These are phyloP conservation scores for Acacia melanoxylon DNA, from an alignment of 306 rosid species.

Conservation along the genomic window DNA sequence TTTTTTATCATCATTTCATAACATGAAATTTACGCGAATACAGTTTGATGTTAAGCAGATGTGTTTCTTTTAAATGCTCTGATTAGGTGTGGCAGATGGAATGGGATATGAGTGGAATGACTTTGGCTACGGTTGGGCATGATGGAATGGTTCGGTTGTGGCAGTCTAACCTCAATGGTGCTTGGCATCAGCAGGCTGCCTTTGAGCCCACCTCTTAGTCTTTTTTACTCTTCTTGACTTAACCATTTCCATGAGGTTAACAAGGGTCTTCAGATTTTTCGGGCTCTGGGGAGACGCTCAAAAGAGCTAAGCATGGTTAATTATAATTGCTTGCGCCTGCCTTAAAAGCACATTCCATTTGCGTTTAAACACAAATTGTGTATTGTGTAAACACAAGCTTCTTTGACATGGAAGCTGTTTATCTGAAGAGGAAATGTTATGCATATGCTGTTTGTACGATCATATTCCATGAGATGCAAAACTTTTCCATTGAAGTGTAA, in stretches of 20 bases:
- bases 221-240: slow-evolving; percentile 27
- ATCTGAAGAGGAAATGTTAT: not conserved
- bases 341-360: not conserved
- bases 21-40: not conserved
- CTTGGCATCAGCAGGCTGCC: slow-evolving; percentile 89
- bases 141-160: slow-evolving; percentile 82
- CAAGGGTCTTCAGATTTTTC: slow-evolving; percentile 13
- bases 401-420: slow-evolving; percentile 5
- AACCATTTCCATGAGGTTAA: not conserved
- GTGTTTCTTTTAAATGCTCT: slow-evolving; percentile 19
- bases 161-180: slow-evolving; percentile 85
- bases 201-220: slow-evolving; percentile 69
- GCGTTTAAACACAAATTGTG: not conserved
- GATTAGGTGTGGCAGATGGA: slow-evolving; percentile 92
- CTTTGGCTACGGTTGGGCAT: slow-evolving; percentile 78
- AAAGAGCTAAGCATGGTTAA: not conserved
- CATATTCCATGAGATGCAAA: not conserved
- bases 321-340: slow-evolving; percentile 1
- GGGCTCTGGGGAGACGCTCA: not conserved
- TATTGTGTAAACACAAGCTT: slow-evolving; percentile 11
- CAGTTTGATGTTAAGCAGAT: not conserved
- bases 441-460: not conserved
- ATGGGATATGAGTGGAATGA: slow-evolving; percentile 99
- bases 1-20: not conserved
- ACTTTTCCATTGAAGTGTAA: not conserved